A percentile compares a stretch with the other conserved stretches of the same genome.
Conservation (phyloP, 208 protist species). For the Leishmania arabica region DNA sequence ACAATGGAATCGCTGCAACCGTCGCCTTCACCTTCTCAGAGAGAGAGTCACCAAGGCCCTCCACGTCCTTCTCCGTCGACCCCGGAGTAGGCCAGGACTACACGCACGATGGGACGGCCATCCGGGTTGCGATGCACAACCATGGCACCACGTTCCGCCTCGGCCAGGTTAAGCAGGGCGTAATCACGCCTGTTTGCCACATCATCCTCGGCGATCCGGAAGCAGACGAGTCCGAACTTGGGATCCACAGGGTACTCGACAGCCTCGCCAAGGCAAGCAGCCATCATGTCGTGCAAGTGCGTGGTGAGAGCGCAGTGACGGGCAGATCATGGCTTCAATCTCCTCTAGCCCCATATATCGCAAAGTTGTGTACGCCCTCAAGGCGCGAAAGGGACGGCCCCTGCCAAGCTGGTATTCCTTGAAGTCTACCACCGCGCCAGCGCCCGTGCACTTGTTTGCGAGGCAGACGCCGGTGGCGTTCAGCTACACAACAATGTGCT, state of each 20-base stretch:
- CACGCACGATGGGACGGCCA: slow-evolving; percentile 32
- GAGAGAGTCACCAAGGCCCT: slow-evolving; percentile 20
- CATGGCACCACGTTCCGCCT: slow-evolving; percentile 36
- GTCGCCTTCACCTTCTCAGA: slow-evolving; percentile 23
- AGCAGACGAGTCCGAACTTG: slow-evolving; percentile 51
- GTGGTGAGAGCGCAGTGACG: slow-evolving; percentile 41
- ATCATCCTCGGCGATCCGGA: slow-evolving; percentile 33
- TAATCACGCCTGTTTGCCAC: slow-evolving; percentile 30
- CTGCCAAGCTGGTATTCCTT: slow-evolving; percentile 77
- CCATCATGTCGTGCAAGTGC: slow-evolving; percentile 37
- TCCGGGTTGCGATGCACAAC: slow-evolving; percentile 43
- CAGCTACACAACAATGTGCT: slow-evolving; percentile 46
- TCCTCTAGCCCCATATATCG: slow-evolving; percentile 55
- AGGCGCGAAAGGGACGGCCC: slow-evolving; percentile 57
- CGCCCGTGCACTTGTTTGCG: slow-evolving; percentile 40
- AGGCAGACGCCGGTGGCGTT: slow-evolving; percentile 52
- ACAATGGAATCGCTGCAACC: slow-evolving; percentile 8
- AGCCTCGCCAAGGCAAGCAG: slow-evolving; percentile 4
- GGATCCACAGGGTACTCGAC: slow-evolving; percentile 35
- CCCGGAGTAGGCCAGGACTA: slow-evolving; percentile 36
- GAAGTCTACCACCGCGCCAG: slow-evolving; percentile 49
- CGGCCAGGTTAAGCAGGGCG: slow-evolving; percentile 26
- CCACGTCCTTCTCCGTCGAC: slow-evolving; percentile 33
- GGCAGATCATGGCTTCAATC: slow-evolving; percentile 47
- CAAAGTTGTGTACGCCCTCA: slow-evolving; percentile 70